Evolutionary conservation across 805 yeast species (phyloP), one percentile per base, ranked within the genome.

Genomic region (Candida dajiaensis): DNA sequence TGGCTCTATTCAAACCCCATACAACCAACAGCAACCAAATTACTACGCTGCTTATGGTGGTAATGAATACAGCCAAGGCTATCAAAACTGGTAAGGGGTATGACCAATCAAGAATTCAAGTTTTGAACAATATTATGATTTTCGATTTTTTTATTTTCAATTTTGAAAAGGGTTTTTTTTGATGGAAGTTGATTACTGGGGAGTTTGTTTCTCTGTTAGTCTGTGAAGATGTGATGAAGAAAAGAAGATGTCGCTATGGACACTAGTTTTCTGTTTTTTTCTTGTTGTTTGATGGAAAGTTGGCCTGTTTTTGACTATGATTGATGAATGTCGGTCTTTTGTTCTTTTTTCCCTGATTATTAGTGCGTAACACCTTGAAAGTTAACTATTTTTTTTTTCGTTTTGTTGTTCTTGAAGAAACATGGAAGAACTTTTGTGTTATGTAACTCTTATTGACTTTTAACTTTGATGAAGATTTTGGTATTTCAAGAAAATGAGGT

Each of bases 1-100:
- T 38, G 46, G 48, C 49, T 26, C 64, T 56, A 51, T 45, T 41
- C 67, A 64, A 42, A 66, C 59, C 44, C 48, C 43, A 15, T 50
- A 48, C 48, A 54, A 58, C 41, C 60, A 54, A 42, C 59, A 58
- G 41, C 60, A 50, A 42, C 48, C 42, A 35, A 43, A 38, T 21
- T 49, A 49, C 42, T 52, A 59, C 39, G 47, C 41, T 26, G 57
- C 50, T 31, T 47, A 48, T 29, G 50, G 47, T 44, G 50, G 40
- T 23, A 46, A 42, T 41, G 54, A 55, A 25, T 54, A 50, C 48
- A 29, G 26, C 38, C 45, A 47, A 38, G 40, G 29, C 33, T 51
- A 50, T 50, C 47, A 47, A 40, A 31, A 39, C 19, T 51, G 55
- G 53, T 46, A 31, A 45, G 21, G 35, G n/a, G 38, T 33, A 18